Evolutionary conservation across 2,329 filamentous ascomycete species (phyloP).

Genomic region (Xylaria multiplex): DNA sequence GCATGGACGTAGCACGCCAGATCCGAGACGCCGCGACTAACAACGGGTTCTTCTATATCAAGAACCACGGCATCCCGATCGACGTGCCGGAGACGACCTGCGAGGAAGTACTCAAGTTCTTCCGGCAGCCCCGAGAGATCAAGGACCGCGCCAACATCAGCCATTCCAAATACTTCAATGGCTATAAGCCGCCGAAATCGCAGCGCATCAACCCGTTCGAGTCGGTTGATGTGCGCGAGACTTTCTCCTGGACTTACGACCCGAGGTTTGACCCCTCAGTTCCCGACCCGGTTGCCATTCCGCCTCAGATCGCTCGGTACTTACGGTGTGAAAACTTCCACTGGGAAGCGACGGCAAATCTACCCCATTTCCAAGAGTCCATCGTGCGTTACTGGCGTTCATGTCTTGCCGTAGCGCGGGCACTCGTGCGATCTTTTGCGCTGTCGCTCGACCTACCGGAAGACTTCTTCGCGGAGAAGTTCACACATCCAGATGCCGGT

Average conservation of each 20-base stretch:
- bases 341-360: slow-evolving; percentile 44
- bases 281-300: slow-evolving; percentile 45
- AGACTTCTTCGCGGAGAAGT: slow-evolving; percentile 53
- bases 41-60: slow-evolving; percentile 58
- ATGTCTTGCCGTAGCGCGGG: slow-evolving; percentile 51
- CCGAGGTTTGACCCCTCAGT: slow-evolving; percentile 45
- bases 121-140: slow-evolving; percentile 41
- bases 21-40: slow-evolving; percentile 54
- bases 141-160: slow-evolving; percentile 48
- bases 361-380: slow-evolving; percentile 51
- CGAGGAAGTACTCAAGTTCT: slow-evolving; percentile 41
- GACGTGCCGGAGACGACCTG: slow-evolving; percentile 47
- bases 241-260: slow-evolving; percentile 52
- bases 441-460: slow-evolving; percentile 54
- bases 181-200: slow-evolving; percentile 51
- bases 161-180: slow-evolving; percentile 54
- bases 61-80: slow-evolving; percentile 47
- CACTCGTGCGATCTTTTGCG: slow-evolving; percentile 54
- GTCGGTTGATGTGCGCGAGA: slow-evolving; percentile 48
- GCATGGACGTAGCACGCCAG: slow-evolving; percentile 52
- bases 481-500: slow-evolving; percentile 48
- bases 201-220: slow-evolving; percentile 42
- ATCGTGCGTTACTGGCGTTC: slow-evolving; percentile 51
- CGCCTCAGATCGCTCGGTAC: slow-evolving; percentile 36
- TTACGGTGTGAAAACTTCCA: slow-evolving; percentile 42